These are phyloP conservation scores for Microthyrium microscopicum DNA, from an alignment of 2,329 filamentous ascomycete genomes.

Conservation along the genomic window DNA sequence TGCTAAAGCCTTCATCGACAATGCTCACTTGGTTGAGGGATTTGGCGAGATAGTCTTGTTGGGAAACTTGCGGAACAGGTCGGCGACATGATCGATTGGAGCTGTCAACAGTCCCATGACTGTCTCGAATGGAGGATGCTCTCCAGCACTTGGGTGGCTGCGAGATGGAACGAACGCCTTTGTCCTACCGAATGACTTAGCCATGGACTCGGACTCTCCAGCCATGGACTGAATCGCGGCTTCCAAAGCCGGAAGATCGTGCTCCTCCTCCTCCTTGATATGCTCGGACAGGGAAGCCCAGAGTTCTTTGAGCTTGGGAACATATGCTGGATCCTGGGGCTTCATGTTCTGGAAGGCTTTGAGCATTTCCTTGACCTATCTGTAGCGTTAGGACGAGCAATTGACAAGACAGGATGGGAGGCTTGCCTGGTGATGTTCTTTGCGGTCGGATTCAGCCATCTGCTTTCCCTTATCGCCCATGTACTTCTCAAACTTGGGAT, in stretches of 20 bases:
- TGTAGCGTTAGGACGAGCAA: neutral
- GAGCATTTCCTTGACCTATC: conserved; percentile 14
- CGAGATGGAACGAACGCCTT: conserved; percentile 18
- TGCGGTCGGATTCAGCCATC: conserved; percentile 18
- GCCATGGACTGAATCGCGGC: conserved; percentile 10
- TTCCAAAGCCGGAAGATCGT: conserved; percentile 18
- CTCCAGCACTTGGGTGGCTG: conserved; percentile 21
- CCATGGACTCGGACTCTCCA: conserved; percentile 15
- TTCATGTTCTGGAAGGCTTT: conserved; percentile 17
- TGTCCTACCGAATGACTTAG: conserved; percentile 16
- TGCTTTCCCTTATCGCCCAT: conserved; percentile 16
- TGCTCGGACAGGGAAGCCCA: conserved; percentile 13
- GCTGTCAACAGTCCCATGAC: conserved; percentile 36
- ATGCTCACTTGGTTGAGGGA: conserved; percentile 13
- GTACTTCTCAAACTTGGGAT: conserved; percentile 22
- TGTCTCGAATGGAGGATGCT: conserved; percentile 40
- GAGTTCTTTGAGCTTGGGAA: conserved; percentile 14
- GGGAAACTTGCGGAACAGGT: conserved; percentile 40
- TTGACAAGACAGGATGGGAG: neutral
- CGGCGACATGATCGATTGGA: conserved; percentile 38
- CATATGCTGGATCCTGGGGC: conserved; percentile 12
- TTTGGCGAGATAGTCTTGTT: conserved; percentile 16
- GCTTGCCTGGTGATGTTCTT: conserved; percentile 18
- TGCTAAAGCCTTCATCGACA: no score
- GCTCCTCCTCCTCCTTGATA: conserved; percentile 17